Percentiles rank a stretch among this genome's conserved stretches.
Evolutionary conservation across 202 grass and related monocot genomes (phyloP).

Genomic region (Elaeis oleifera): DNA sequence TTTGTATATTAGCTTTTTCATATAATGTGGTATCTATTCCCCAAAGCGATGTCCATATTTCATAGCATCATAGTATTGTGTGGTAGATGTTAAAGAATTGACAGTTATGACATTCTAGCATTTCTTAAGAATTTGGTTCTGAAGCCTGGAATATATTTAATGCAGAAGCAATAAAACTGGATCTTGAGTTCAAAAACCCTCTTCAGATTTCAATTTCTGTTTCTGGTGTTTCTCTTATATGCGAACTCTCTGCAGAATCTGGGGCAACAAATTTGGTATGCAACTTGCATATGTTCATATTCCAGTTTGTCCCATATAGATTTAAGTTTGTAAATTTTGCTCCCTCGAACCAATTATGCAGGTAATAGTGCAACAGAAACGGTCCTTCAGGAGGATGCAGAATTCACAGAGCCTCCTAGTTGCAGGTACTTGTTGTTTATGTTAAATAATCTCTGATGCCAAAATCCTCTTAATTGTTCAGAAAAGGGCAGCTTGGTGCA

Average conservation of each 20-base stretch:
- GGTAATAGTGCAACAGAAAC: conserved; percentile 33
- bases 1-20: too few species aligned
- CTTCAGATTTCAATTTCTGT: conserved; percentile 79
- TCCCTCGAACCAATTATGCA: conserved; percentile 31
- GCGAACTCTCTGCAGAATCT: conserved; percentile 59
- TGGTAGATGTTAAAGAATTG: too few species aligned
- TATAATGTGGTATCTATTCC: too few species aligned
- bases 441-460: too few species aligned
- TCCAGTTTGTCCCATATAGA: neutral
- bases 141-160: conserved; percentile 28
- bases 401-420: conserved; percentile 38
- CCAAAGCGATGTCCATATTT: too few species aligned
- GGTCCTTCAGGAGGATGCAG: conserved; percentile 34
- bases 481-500: too few species aligned
- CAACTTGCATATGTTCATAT: conserved; percentile 10
- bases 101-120: too few species aligned
- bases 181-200: conserved; percentile 88
- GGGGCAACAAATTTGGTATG: conserved; percentile 54
- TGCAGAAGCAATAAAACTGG: conserved; percentile 89
- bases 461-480: too few species aligned
- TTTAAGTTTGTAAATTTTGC: conserved; percentile 1
- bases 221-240: conserved; percentile 79
- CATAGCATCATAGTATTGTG: too few species aligned
- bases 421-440: conserved; percentile 33
- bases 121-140: conserved; percentile 9